Evolutionary conservation across 192 early-diverging fungal genomes (phyloP), one percentile per base, ranked within the genome.

Genomic region (Backusella parvicylindrica): DNA sequence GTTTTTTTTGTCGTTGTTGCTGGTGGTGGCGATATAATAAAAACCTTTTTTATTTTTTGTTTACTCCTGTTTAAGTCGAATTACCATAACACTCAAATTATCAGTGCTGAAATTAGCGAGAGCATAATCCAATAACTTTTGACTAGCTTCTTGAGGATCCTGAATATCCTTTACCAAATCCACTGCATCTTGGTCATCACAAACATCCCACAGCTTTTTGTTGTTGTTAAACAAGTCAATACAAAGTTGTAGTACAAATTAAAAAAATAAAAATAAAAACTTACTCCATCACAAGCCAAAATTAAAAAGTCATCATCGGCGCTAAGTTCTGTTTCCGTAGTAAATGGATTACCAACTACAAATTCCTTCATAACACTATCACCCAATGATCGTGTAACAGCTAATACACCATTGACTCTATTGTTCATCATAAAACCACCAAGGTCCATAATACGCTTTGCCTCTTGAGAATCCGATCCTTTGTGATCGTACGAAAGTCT

Each of bases 401-500:
- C 96, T 73, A 99, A 82, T 33, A 99, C 92, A 66, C 95, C 97
- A 82, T 98, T 99, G 28, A 99, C 98, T 9, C 98, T 91, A 72
- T 96, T 95, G 80, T 99, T 99, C 87, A 99, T 94, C 23, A 99
- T 90, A 81, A 97, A 98, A 15, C 98, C 98, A 35, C 98, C 98
- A 11, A 93, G 86, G 66, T 98, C 98, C 26, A 92, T 84, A 43
- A 99, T 95, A 70, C 98, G 88, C 68, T 92, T 91, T n/a, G 91
- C 91, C 81, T 99, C 98, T 41, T 86, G 85, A 28, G 86, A 80
- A 80, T 99, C 97, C 26, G 93, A 94, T 30, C 97, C 98, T 82
- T 99, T 99, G 86, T 99, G 98, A 85, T 99, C 98, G 76, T 98
- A 99, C 6, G 97, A 95, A 11, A 99, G 86, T 50, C 98, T 85